Evolutionary conservation across 2,329 filamentous ascomycete genomes (phyloP).

Genomic region (Calonectria hawksworthii): DNA sequence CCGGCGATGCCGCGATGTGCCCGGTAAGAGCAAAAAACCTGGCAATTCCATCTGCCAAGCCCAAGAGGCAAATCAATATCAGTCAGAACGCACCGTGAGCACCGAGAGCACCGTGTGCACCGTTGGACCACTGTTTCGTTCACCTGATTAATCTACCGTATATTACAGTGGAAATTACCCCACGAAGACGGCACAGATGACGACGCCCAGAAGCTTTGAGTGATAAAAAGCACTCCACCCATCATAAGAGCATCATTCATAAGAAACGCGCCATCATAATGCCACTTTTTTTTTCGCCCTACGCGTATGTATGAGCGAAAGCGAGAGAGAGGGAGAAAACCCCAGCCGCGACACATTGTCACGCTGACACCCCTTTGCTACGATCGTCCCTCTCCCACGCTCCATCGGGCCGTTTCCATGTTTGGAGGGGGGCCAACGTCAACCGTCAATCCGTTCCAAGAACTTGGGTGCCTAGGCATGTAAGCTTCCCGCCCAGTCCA

Average conservation of each 20-base stretch:
- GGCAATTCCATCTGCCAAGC: constrained; percentile 3
- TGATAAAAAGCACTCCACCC: constrained; percentile 5
- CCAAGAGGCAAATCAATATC: background rate
- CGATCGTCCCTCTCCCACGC: constrained; percentile 12
- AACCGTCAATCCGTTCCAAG: constrained; percentile 18
- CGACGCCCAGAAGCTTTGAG: background rate
- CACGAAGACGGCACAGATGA: background rate
- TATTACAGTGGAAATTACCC: constrained; percentile 9
- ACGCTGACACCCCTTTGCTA: background rate
- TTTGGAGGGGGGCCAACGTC: constrained; percentile 5
- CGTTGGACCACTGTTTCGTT: background rate
- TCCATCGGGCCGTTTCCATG: constrained; percentile 26
- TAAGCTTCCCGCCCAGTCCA: constrained; percentile 11
- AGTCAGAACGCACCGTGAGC: background rate
- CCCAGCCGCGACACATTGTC: background rate
- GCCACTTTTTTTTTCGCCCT: background rate
- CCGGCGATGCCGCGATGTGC: background rate
- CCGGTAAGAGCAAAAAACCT: background rate
- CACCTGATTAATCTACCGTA: constrained; percentile 5
- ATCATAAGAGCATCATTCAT: background rate
- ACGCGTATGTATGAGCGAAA: background rate
- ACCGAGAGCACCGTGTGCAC: background rate
- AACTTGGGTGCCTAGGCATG: constrained; percentile 3
- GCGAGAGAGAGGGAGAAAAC: background rate
- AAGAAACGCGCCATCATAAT: background rate